Evolutionary conservation across 2,329 filamentous ascomycete genomes (phyloP).

Genomic region (Paecilomyces niveus): DNA sequence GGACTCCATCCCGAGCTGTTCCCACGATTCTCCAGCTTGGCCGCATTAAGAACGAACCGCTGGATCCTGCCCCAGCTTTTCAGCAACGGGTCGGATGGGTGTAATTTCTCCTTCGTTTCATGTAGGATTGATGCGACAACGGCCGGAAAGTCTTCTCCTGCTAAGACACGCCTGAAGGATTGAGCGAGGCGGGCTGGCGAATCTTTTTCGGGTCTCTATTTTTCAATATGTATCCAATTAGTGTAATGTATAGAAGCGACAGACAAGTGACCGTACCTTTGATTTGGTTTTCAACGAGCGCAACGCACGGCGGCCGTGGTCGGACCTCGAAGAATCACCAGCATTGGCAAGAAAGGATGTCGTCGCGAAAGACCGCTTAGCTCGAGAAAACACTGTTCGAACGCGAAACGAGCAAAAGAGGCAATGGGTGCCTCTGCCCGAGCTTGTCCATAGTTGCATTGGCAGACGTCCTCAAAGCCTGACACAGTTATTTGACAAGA

Average conservation of each 20-base stretch:
- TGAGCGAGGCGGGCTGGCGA: not conserved
- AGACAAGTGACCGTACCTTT: not conserved
- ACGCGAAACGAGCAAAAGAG: conserved; percentile 34
- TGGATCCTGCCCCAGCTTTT: conserved; percentile 23
- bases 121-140: conserved; percentile 20
- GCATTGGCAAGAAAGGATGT: conserved; percentile 7
- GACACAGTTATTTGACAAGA: not conserved
- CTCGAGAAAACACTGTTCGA: conserved; percentile 15
- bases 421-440: conserved; percentile 28
- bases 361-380: conserved; percentile 23
- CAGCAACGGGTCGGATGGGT: conserved; percentile 9
- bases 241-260: not conserved
- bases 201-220: not conserved
- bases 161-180: conserved; percentile 9
- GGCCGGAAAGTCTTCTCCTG: conserved; percentile 17
- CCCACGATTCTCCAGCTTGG: conserved; percentile 16
- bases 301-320: not conserved
- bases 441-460: conserved; percentile 34
- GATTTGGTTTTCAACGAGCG: not conserved
- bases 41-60: conserved; percentile 23
- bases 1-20: conserved; percentile 9
- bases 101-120: conserved; percentile 15
- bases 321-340: not conserved
- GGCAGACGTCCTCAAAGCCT: conserved; percentile 8
- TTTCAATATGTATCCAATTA: conserved; percentile 1